These are phyloP conservation scores for Tricholoma matsutake DNA, from an alignment of 768 basidiomycete genomes.

Conservation along the genomic window DNA sequence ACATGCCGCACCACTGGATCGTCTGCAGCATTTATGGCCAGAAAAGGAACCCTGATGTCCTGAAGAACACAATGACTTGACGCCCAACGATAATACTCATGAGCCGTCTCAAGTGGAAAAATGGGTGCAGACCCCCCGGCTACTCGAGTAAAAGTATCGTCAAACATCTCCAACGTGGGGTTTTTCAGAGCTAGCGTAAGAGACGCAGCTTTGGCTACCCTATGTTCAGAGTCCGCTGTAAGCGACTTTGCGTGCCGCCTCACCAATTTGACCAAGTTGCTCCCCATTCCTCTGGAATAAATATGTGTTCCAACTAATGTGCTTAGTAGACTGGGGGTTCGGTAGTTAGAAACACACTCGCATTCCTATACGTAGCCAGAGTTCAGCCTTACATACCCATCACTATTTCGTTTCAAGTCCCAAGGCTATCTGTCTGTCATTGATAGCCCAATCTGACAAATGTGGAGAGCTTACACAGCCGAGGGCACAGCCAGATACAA, in stretches of 20 bases:
- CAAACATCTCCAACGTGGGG: slow-evolving; percentile 56
- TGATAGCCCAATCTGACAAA: slow-evolving; percentile 16
- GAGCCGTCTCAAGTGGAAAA: slow-evolving; percentile 45
- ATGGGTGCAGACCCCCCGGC: slow-evolving; percentile 63
- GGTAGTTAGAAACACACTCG: slow-evolving; percentile 4
- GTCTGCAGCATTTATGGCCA: slow-evolving; percentile 72
- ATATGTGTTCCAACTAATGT: slow-evolving; percentile 57
- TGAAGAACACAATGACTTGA: slow-evolving; percentile 61
- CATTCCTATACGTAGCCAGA: slow-evolving; percentile 9
- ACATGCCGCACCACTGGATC: slow-evolving; percentile 71
- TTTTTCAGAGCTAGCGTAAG: slow-evolving; percentile 45
- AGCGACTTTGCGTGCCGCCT: slow-evolving; percentile 47
- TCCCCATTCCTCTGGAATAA: slow-evolving; percentile 79
- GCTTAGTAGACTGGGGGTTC: slow-evolving; percentile 44
- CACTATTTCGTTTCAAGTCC: slow-evolving; percentile 49
- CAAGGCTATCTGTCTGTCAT: slow-evolving; percentile 40
- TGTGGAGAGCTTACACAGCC: slow-evolving; percentile 59
- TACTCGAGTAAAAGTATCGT: slow-evolving; percentile 61
- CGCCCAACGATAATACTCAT: slow-evolving; percentile 47
- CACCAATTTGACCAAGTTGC: slow-evolving; percentile 62
- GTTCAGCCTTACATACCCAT: slow-evolving; percentile 31
- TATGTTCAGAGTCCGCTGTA: slow-evolving; percentile 47
- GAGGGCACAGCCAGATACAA: slow-evolving; percentile 64
- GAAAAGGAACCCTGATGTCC: slow-evolving; percentile 66
- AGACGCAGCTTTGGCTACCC: slow-evolving; percentile 46